Conservation (phyloP, 2,329 filamentous ascomycete species). For the Ramichloridium luteum region DNA sequence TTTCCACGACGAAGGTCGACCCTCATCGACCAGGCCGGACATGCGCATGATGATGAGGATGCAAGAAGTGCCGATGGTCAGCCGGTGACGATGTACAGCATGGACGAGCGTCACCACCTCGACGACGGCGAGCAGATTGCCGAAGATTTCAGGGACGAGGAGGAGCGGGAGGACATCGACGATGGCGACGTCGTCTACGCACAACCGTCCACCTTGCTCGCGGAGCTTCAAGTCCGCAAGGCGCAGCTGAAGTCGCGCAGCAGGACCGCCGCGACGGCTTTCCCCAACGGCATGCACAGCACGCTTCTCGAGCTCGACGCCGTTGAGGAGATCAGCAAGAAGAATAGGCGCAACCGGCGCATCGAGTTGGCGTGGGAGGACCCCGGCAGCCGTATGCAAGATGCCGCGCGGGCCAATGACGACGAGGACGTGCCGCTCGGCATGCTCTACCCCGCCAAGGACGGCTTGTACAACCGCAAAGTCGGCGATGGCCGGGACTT, state of each 20-base stretch:
- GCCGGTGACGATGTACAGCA: neutral
- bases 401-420: constrained; percentile 25
- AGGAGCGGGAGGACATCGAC: constrained; percentile 30
- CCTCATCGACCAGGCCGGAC: constrained; percentile 17
- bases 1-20: too few species aligned
- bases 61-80: constrained; percentile 12
- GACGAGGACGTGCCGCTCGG: constrained; percentile 68
- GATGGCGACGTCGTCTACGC: constrained; percentile 47
- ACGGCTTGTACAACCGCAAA: constrained; percentile 39
- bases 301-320: constrained; percentile 85
- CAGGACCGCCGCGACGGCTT: constrained; percentile 49
- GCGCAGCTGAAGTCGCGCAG: constrained; percentile 74
- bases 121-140: constrained; percentile 27
- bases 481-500: constrained; percentile 28
- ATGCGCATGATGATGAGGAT: constrained; percentile 26
- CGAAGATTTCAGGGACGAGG: constrained; percentile 35
- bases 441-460: constrained; percentile 57
- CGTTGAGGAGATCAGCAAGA: constrained; percentile 72
- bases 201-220: constrained; percentile 77
- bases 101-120: too few species aligned
- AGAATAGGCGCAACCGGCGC: constrained; percentile 59
- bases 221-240: constrained; percentile 84
- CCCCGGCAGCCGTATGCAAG: constrained; percentile 27
- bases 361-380: constrained; percentile 89
- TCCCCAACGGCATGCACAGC: constrained; percentile 71